Evolutionary conservation across 2,329 filamentous ascomycete genomes (phyloP).

Genomic region (Cryphonectria radicalis): DNA sequence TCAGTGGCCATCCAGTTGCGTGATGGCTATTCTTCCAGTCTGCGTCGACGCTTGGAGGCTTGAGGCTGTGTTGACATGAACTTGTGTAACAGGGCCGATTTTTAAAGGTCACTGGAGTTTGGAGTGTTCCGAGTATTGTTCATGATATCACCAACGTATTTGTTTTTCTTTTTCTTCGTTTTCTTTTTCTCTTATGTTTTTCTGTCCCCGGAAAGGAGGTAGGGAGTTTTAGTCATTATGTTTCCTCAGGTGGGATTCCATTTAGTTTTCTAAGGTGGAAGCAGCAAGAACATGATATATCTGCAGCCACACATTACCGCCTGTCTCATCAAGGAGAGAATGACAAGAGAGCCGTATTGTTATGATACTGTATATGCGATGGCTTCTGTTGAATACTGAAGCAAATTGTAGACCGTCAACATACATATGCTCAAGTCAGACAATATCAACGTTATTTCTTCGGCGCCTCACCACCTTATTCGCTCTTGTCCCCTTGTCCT

Average conservation of each 20-base stretch:
- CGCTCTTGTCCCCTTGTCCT: slow-evolving; percentile 25
- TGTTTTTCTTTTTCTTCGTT: background rate
- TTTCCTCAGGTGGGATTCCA: background rate
- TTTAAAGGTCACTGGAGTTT: slow-evolving; percentile 20
- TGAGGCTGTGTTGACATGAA: slow-evolving; percentile 12
- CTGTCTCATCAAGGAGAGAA: background rate
- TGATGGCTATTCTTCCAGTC: background rate
- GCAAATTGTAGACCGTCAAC: background rate
- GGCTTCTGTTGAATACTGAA: background rate
- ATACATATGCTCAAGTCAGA: background rate
- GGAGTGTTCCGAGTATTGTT: slow-evolving; percentile 17
- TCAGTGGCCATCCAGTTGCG: background rate
- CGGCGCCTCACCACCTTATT: slow-evolving; percentile 22
- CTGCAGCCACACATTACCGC: slow-evolving; percentile 3
- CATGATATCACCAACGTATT: slow-evolving; percentile 20
- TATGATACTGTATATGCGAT: background rate
- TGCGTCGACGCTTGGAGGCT: background rate
- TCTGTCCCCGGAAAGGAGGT: background rate
- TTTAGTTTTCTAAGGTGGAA: background rate
- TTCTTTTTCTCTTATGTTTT: background rate
- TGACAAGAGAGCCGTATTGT: background rate
- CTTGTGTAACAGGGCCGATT: slow-evolving; percentile 9
- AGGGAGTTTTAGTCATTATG: background rate
- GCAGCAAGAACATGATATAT: slow-evolving; percentile 8
- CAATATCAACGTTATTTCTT: background rate